phyloP scores from a whole-genome alignment of 441 rosid genomes.

The Pelargonium myrrhifolium region DNA sequence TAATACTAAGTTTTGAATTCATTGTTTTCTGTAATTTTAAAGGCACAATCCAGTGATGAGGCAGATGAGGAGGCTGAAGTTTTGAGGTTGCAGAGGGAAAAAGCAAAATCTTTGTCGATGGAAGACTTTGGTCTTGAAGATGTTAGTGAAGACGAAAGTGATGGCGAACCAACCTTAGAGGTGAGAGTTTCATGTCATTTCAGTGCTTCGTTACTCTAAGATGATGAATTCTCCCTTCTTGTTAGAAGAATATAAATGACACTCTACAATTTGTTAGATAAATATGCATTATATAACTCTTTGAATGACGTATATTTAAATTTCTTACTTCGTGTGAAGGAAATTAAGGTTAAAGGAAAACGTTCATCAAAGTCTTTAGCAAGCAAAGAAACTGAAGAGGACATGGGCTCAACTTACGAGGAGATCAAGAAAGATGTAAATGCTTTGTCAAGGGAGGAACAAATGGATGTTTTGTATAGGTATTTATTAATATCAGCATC shows the following conservation, averaged over 20 bases:
- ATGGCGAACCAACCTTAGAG: slow-evolving; percentile 58
- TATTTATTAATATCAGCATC: slow-evolving; percentile 16
- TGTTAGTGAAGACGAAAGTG: slow-evolving; percentile 38
- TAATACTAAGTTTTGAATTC: not conserved
- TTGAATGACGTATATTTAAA: not conserved
- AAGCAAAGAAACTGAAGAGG: slow-evolving; percentile 27
- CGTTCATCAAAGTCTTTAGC: slow-evolving; percentile 18
- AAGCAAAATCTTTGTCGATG: slow-evolving; percentile 33
- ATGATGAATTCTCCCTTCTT: slow-evolving; percentile 5
- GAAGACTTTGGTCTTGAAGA: slow-evolving; percentile 76
- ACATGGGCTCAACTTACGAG: slow-evolving; percentile 30
- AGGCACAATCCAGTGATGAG: slow-evolving; percentile 69
- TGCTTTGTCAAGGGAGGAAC: slow-evolving; percentile 72
- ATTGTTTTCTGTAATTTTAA: slow-evolving; percentile 20
- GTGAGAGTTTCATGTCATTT: slow-evolving; percentile 25
- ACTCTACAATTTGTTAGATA: not conserved
- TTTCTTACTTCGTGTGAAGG: slow-evolving; percentile 35
- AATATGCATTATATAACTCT: slow-evolving; percentile 4
- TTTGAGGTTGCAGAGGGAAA: slow-evolving; percentile 36
- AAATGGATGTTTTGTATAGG: slow-evolving; percentile 79
- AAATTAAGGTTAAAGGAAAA: slow-evolving; percentile 43
- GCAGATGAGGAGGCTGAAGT: slow-evolving; percentile 63
- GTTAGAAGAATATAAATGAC: not conserved
- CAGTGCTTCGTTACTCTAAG: slow-evolving; percentile 9
- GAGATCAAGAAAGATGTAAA: slow-evolving; percentile 57